Evolutionary conservation across 495 filamentous ascomycete species (phyloP), one percentile per base, ranked within the genome.

Genomic region (Evansstolkia leycettana): DNA sequence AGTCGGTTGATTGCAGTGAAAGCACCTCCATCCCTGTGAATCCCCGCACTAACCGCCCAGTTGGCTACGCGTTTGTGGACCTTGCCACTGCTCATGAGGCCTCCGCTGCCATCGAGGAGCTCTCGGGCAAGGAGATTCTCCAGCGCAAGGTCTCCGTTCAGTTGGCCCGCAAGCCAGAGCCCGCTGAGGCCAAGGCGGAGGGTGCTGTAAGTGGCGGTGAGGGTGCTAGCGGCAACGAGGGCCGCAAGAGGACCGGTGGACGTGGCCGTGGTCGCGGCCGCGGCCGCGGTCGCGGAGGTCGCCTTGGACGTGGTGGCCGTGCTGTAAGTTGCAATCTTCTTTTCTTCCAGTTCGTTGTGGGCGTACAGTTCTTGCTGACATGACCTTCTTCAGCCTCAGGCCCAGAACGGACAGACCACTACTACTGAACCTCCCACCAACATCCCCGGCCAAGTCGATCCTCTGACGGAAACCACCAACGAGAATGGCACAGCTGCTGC

Each of bases 91-190:
- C 92, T 28, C 73, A 72, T 40, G 92, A 99, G 66, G 90, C 90
- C 38, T 83, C 93, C 58, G 81, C 84, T 55, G 90, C 90, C 48
- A 95, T 99, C 49, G 69, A 70, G 48, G 82, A 90, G 58, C 82
- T 99, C 31, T 95, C 89, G 41, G 88, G 90, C 53, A 88, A 95
- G 66, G 84, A 89, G 63, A 86, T 99, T 50, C 76, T 94, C 27
- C 83, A 94, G 57, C 86, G 90, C 57, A 95, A 95, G 78, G 90
- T 99, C 46, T 95, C 88, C 5, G 92, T 99, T 36, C 90, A 99
- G 70, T 79, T 94, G 42, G 90, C 90, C 48, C 88, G 88, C 62
- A 95, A 94, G 76, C 90, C 90, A 28, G 89, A 95, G 67, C 69
- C 83, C 30, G 72, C 78, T 46, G 77, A 73, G 50, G 78, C 82